A percentile compares a stretch with the other conserved stretches of the same genome.
phyloP scores from a whole-genome alignment of 768 basidiomycete species.

The Mycena amicta region DNA sequence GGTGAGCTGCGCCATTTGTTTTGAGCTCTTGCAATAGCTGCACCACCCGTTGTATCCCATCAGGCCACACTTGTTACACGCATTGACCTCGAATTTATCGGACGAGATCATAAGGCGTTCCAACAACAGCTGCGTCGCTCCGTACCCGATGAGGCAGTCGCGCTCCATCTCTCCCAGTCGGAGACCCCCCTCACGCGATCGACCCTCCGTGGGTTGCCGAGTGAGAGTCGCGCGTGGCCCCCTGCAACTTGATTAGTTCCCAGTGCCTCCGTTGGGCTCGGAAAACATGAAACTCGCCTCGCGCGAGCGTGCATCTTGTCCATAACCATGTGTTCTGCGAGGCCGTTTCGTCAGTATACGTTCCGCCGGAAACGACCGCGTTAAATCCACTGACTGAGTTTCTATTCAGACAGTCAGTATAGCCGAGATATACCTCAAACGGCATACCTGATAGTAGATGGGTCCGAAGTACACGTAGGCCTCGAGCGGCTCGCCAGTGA shows the following conservation, averaged over 20 bases:
- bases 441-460: slow-evolving; percentile 88
- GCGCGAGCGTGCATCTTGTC: slow-evolving; percentile 99
- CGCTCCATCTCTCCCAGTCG: slow-evolving; percentile 99
- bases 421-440: slow-evolving; percentile 3
- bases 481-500: slow-evolving; percentile 95
- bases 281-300: slow-evolving; percentile 51
- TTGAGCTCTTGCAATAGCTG: slow-evolving; percentile 96
- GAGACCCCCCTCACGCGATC: slow-evolving; percentile 95
- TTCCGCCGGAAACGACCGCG: slow-evolving; percentile 3
- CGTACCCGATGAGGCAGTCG: slow-evolving; percentile 97
- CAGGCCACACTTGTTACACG: slow-evolving; percentile 91
- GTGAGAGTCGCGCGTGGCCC: slow-evolving; percentile 96
- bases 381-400: slow-evolving; percentile 97
- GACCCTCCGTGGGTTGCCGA: slow-evolving; percentile 97
- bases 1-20: slow-evolving; percentile 92
- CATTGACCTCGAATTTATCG: slow-evolving; percentile 96
- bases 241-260: slow-evolving; percentile 41
- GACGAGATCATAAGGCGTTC: slow-evolving; percentile 99
- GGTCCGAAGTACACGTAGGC: slow-evolving; percentile 99
- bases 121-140: slow-evolving; percentile 94
- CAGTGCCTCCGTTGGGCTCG: slow-evolving; percentile 11
- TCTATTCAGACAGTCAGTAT: slow-evolving; percentile 48
- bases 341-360: slow-evolving; percentile 1
- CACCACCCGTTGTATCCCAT: slow-evolving; percentile 97
- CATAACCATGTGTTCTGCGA: slow-evolving; percentile 95